phyloP scores from a whole-genome alignment of 2,329 filamentous ascomycete genomes.

The Trichoderma gracile region DNA sequence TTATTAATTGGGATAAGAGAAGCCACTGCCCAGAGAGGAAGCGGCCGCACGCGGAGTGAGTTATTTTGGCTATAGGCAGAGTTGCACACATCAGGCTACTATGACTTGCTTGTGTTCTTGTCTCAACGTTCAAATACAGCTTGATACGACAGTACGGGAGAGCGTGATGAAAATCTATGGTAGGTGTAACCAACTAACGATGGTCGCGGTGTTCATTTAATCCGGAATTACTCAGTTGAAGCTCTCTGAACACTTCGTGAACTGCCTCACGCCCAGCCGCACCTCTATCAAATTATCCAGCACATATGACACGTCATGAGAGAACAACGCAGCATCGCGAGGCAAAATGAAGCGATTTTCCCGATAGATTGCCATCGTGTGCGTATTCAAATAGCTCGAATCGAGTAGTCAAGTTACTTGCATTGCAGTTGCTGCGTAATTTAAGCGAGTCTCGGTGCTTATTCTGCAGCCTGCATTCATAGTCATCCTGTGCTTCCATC shows the following conservation, averaged over 20 bases:
- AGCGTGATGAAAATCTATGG: neutral
- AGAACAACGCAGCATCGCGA: neutral
- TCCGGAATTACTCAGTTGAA: no score
- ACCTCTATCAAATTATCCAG: neutral
- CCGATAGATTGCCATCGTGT: neutral
- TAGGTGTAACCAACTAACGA: no score
- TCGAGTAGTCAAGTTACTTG: neutral
- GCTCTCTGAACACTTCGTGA: no score
- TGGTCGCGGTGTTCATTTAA: neutral
- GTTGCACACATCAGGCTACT: neutral
- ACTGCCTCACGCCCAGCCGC: neutral
- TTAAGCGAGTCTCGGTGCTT: neutral
- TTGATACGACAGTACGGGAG: no score
- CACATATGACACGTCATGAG: neutral
- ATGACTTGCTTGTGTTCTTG: neutral
- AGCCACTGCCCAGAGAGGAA: neutral
- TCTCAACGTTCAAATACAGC: neutral
- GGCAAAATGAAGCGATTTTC: neutral
- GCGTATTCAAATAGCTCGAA: neutral
- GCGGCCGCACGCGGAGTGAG: neutral
- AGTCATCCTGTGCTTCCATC: neutral
- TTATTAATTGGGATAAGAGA: neutral
- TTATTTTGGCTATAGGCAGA: neutral
- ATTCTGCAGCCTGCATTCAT: neutral
- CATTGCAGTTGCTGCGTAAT: neutral